Evolutionary conservation across 257 asterid species (phyloP).

Genomic region (Scutellaria galericulata): DNA sequence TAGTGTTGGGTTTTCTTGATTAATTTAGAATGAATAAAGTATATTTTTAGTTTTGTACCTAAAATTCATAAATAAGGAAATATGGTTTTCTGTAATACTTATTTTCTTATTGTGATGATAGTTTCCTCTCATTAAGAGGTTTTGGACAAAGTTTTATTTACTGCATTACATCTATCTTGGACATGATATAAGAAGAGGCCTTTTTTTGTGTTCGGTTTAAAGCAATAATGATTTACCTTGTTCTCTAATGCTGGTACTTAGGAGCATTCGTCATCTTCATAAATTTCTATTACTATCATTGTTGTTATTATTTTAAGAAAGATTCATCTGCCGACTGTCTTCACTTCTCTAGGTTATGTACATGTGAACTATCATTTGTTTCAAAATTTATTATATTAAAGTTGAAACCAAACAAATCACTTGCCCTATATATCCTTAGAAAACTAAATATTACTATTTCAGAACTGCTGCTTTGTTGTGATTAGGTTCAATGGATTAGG

Average conservation of each 20-base stretch:
- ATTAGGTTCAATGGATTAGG: background rate
- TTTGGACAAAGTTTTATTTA: background rate
- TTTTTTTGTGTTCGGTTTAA: background rate
- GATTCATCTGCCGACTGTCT: background rate
- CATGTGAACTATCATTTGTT: background rate
- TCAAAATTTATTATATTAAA: no score
- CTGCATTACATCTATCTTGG: background rate
- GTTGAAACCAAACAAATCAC: no score
- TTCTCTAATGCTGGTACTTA: background rate
- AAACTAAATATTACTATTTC: no score
- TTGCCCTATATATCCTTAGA: no score
- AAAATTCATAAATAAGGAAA: no score
- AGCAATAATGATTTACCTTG: background rate
- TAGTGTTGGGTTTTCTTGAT: no score
- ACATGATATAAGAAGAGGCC: background rate
- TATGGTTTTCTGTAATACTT: background rate
- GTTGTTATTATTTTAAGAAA: conserved; percentile 1
- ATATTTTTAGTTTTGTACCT: no score
- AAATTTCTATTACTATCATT: no score
- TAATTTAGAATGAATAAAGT: no score
- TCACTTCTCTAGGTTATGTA: background rate
- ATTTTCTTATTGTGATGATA: background rate
- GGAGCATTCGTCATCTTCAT: background rate
- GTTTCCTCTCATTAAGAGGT: background rate
- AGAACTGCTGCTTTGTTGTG: background rate